Conservation (phyloP, 768 basidiomycete species). For the Boletus reticulatus region DNA sequence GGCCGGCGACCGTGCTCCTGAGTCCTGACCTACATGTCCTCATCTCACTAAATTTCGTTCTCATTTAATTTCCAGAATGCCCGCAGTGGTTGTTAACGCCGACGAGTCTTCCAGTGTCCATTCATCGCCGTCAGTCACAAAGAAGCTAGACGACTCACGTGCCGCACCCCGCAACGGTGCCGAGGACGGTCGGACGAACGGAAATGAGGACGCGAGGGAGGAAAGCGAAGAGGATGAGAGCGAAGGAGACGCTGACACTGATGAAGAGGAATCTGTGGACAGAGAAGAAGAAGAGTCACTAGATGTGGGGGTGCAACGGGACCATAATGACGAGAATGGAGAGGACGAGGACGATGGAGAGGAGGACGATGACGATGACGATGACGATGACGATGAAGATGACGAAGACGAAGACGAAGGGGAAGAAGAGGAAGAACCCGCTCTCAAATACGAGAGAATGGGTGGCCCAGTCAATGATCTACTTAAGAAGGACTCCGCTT, state of each 20-base stretch:
- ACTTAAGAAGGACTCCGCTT: slow-evolving; percentile 86
- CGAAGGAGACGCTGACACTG: slow-evolving; percentile 4
- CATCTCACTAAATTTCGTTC: background rate
- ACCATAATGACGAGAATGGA: slow-evolving; percentile 7
- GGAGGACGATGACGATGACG: background rate
- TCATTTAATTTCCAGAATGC: slow-evolving; percentile 9
- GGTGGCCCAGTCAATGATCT: slow-evolving; percentile 70
- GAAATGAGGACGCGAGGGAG: slow-evolving; percentile 10
- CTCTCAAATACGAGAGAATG: slow-evolving; percentile 87
- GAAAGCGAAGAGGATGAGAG: background rate
- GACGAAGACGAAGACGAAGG: slow-evolving; percentile 58
- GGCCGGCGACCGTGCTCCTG: background rate
- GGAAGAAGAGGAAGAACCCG: slow-evolving; percentile 87
- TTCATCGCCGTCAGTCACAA: background rate
- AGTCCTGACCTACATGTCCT: slow-evolving; percentile 10
- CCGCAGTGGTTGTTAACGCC: background rate
- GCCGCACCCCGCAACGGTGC: background rate
- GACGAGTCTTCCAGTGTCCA: background rate
- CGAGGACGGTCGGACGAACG: slow-evolving; percentile 14
- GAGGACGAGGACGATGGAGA: slow-evolving; percentile 24
- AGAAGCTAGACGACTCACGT: slow-evolving; percentile 2
- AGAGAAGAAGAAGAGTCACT: slow-evolving; percentile 2
- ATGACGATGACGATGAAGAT: slow-evolving; percentile 7
- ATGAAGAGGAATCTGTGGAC: slow-evolving; percentile 5
- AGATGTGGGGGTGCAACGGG: background rate